A percentile compares a stretch with the other conserved stretches of the same genome.
These are phyloP conservation scores for Aegilops speltoides DNA, from an alignment of 176 grass and related monocot genomes.

Conservation along the genomic window DNA sequence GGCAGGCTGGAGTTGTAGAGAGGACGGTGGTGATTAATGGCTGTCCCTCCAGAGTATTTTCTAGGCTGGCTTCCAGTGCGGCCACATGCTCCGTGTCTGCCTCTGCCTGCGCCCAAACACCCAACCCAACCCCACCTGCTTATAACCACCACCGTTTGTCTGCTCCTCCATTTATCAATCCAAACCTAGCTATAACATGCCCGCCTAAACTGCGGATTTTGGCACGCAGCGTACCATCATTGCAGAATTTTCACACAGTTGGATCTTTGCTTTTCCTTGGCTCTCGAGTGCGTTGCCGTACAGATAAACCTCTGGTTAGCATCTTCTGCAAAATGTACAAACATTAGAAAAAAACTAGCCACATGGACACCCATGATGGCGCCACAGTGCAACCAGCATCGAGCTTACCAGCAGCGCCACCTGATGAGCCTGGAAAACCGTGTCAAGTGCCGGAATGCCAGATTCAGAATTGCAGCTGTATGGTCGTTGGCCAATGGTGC, in stretches of 20 bases:
- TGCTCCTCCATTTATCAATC: background rate
- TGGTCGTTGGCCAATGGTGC: background rate
- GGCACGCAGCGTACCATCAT: background rate
- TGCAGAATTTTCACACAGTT: background rate
- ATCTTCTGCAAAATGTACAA: slow-evolving; percentile 16
- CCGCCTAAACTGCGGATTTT: background rate
- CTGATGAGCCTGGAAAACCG: slow-evolving; percentile 21
- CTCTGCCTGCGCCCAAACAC: too few relatives aligned
- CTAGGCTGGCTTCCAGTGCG: slow-evolving; percentile 42
- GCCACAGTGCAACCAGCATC: slow-evolving; percentile 5
- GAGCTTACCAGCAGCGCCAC: background rate
- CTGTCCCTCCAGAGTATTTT: background rate
- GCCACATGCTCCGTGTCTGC: slow-evolving; percentile 34
- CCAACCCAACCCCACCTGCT: too few relatives aligned
- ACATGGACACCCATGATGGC: background rate
- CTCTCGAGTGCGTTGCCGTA: background rate
- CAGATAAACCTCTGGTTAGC: slow-evolving; percentile 13
- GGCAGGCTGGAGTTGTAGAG: background rate
- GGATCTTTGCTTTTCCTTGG: background rate
- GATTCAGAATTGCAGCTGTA: background rate
- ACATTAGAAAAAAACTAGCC: background rate
- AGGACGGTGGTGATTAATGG: background rate
- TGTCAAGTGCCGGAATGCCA: background rate
- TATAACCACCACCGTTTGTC: background rate
- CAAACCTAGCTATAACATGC: background rate